Percentiles rank a stretch among this genome's conserved stretches.
phyloP scores from a whole-genome alignment of 345 rosid species.

The Theobroma cacao region DNA sequence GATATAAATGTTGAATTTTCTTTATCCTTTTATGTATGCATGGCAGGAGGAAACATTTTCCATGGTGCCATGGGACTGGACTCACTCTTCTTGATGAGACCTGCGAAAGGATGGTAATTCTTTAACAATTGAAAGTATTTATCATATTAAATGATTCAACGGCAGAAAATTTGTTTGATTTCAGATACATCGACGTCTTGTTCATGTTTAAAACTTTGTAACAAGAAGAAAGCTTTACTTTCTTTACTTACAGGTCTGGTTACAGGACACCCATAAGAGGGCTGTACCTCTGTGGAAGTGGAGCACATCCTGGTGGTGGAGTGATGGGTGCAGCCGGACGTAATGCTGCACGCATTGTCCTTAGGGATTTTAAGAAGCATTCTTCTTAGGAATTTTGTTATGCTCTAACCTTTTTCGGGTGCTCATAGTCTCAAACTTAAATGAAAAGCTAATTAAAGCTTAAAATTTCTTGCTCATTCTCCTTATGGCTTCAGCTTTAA shows the following conservation, averaged over 20 bases:
- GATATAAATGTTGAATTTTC: not conserved
- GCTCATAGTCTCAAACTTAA: not conserved
- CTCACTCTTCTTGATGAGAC: slow-evolving; percentile 62
- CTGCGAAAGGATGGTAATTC: slow-evolving; percentile 62
- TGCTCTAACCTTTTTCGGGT: not conserved
- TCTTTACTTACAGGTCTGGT: slow-evolving; percentile 40
- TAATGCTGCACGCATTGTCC: slow-evolving; percentile 51
- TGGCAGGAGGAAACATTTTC: slow-evolving; percentile 57
- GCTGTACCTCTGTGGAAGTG: slow-evolving; percentile 59
- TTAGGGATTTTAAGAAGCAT: slow-evolving; percentile 35
- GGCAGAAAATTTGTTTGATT: not conserved
- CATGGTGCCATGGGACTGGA: slow-evolving; percentile 61
- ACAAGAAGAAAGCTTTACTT: not conserved
- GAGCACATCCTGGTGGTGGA: slow-evolving; percentile 66
- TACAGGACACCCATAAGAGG: slow-evolving; percentile 52
- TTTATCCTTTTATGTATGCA: not conserved
- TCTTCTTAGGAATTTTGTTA: not conserved
- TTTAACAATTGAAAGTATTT: not conserved
- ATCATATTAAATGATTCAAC: not conserved
- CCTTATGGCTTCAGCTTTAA: too few relatives aligned
- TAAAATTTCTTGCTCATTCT: too few relatives aligned
- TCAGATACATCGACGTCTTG: not conserved
- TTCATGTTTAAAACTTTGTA: not conserved
- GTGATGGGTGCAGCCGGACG: slow-evolving; percentile 72
- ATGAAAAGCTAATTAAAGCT: not conserved